Base-by-base conservation (phyloP, 2,329 filamentous ascomycete species). In the Knufia fluminis region DNA sequence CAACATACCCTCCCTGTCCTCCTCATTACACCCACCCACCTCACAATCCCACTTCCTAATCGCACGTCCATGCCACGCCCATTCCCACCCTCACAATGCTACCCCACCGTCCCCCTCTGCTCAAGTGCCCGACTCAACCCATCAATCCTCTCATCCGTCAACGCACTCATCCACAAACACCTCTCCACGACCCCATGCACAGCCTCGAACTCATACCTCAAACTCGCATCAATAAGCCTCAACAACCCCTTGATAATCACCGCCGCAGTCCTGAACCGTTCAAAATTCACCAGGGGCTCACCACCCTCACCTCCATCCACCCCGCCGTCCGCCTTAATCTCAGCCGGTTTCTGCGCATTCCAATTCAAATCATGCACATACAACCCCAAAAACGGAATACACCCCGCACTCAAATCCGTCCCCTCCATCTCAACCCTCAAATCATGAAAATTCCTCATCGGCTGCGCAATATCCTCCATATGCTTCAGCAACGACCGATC, bases 321-420 rank as follows among this genome's bases (percentile, higher is more conserved):
- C 26, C 12, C 26, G 26, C 12, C 12, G 6, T 28, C 6, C 6
- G 66, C 69, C 10, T 70, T 67, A 38, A 82, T 71, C 55, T 77
- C 74, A 1, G 77, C 72, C 0, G 80, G 79, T 59, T 83, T 83
- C 62, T 83, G 79, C 0, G 79, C 75, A 60, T 83, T 83, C 66
- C 81, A 82, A 43, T 80, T 82, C 49, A 83, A 68, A 59, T 83
- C 80, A 55, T 81, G 79, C 3, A 80, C 79, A 62, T 83, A 83
- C 28, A 83, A 70, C 19, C 79, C 79, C 54, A 83, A 77, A 62
- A 83, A 83, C 2, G 80, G 80, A 57, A 83, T 80, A 59, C 80
- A 82, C 26, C 79, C 79, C 32, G 78, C 73, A 40, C 79, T 77
- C 9, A 74, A 64, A 52, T 72, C 72, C 17, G 72, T 71, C 7